phyloP scores from a whole-genome alignment of 257 asterid species.

The Nicotiana paniculata region DNA sequence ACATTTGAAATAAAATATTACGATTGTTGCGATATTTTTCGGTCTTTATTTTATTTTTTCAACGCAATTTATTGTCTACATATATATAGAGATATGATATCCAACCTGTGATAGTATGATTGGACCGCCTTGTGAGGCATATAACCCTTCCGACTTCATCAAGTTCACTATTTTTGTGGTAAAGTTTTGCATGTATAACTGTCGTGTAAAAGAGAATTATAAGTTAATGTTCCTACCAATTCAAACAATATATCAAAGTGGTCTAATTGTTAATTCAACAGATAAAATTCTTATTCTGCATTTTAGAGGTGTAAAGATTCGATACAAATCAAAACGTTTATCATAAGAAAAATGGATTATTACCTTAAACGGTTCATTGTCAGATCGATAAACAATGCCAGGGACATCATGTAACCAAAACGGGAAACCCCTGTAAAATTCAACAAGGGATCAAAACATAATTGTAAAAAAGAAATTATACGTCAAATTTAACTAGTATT shows the following conservation, averaged over 20 bases:
- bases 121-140: conserved; percentile 92
- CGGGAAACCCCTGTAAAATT: conserved; percentile 60
- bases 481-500: not conserved
- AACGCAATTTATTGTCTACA: too few relatives aligned
- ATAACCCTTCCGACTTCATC: conserved; percentile 68
- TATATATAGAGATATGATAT: too few relatives aligned
- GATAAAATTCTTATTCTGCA: not conserved
- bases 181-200: conserved; percentile 69
- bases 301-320: not conserved
- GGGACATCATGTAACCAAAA: conserved; percentile 91
- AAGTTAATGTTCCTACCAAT: not conserved
- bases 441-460: not conserved
- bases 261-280: not conserved
- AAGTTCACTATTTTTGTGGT: conserved; percentile 58
- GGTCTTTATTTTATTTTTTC: too few relatives aligned
- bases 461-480: not conserved
- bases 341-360: not conserved
- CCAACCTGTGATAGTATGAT: conserved; percentile 77
- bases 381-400: conserved; percentile 53
- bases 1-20: too few relatives aligned
- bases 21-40: too few relatives aligned
- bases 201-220: not conserved
- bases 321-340: not conserved
- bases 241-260: not conserved
- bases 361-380: conserved; percentile 82